Evolutionary conservation across 257 asterid genomes (phyloP), one percentile per base, ranked within the genome.

Genomic region (Salvia splendens): DNA sequence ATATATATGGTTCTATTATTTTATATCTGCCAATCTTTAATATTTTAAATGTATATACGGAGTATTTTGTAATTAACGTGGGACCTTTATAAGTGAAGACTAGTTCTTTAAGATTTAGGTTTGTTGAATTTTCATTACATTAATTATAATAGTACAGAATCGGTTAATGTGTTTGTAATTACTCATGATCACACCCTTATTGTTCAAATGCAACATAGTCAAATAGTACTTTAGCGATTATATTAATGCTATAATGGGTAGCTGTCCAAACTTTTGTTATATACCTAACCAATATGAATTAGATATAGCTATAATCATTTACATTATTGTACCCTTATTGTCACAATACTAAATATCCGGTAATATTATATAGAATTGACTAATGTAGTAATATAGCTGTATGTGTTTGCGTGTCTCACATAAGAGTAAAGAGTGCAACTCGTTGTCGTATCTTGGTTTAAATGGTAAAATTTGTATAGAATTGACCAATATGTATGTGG

Each of bases 51-150:
- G 45, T 5, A 50, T 33, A 46, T 15, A 15, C 4, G 5, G 38
- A 33, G 1, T 38, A 40, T 11, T 58, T 11, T 41, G 28, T 33
- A 4, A 6, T 8, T 49, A 53, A 42, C 3, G 40, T 15, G 50
- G 75, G 75, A 14, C 68, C 63, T 6, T 60, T 38, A 38, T 68
- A 49, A 35, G n/a, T 70, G 52, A 50, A 12, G 45, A 60, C 74
- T 33, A 60, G 62, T 61, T 30, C 51, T 54, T 54, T 46, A 5
- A 38, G 32, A 30, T 54, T 52, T 53, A 7, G 53, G 43, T 12
- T 48, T 47, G 12, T 56, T 58, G 52, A 51, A 51, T 14, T 28
- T 16, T 49, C 69, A 33, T 47, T 15, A 14, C 30, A 63, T 46
- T 56, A 46, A 63, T 46, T 56, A 46, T 46, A 35, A 35, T 35